These are phyloP conservation scores for Solanum sparsipilum DNA, from an alignment of 257 asterid species.

Conservation along the genomic window DNA sequence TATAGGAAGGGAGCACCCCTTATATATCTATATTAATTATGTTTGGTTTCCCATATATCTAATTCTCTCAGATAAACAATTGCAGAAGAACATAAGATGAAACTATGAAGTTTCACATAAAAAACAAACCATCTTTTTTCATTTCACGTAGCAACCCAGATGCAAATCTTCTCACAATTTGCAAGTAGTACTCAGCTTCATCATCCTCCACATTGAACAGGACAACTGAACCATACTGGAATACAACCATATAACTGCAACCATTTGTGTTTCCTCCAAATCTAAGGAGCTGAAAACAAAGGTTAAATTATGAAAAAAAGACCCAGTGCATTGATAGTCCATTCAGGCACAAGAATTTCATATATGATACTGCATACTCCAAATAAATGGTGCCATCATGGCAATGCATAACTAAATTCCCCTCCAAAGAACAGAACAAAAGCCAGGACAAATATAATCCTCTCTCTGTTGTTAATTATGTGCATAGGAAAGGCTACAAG, in stretches of 20 bases:
- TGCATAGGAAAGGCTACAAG: neutral
- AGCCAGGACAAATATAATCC: neutral
- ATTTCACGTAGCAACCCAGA: slow-evolving; percentile 81
- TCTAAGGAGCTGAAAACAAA: slow-evolving; percentile 36
- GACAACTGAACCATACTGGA: slow-evolving; percentile 86
- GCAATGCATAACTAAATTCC: neutral
- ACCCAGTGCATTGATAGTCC: neutral
- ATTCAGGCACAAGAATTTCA: neutral
- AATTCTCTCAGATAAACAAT: neutral
- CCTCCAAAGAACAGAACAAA: neutral
- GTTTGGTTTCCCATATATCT: neutral
- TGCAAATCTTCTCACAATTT: slow-evolving; percentile 61
- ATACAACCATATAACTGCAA: slow-evolving; percentile 70
- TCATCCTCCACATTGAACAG: slow-evolving; percentile 85
- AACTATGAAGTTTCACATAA: neutral
- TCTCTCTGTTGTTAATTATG: neutral
- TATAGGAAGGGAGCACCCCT: neutral
- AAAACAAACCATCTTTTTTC: slow-evolving; percentile 73
- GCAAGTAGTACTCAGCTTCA: slow-evolving; percentile 65
- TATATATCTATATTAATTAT: neutral
- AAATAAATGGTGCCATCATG: neutral
- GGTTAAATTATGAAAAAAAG: slow-evolving; percentile 1
- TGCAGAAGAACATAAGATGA: neutral
- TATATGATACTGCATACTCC: neutral
- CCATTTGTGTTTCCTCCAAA: slow-evolving; percentile 23